A percentile compares a stretch with the other conserved stretches of the same genome.
phyloP scores from a whole-genome alignment of 257 asterid species.

The Asclepias syriaca region DNA sequence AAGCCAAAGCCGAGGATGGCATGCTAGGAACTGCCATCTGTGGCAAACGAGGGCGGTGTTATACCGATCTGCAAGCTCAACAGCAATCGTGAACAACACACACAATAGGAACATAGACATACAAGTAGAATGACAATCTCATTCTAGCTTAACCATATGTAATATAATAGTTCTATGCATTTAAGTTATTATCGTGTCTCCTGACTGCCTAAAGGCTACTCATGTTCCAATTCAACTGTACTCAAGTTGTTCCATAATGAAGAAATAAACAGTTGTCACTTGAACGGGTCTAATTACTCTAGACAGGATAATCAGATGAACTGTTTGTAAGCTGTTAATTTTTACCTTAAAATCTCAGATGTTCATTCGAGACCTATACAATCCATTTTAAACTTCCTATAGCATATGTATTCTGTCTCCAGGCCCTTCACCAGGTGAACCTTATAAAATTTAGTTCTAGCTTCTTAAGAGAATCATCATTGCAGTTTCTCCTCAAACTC shows the following conservation, averaged over 20 bases:
- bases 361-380: background rate
- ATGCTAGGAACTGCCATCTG: conserved; percentile 98
- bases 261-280: background rate
- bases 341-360: background rate
- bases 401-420: background rate
- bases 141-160: background rate
- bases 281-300: background rate
- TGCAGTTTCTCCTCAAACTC: background rate
- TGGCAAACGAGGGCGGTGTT: conserved; percentile 99
- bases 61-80: conserved; percentile 98
- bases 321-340: background rate
- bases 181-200: background rate
- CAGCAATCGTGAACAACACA: conserved; percentile 46
- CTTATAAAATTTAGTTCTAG: background rate
- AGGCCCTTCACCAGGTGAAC: background rate
- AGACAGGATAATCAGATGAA: background rate
- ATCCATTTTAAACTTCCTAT: background rate
- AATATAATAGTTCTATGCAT: background rate
- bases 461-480: background rate
- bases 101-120: conserved; percentile 9
- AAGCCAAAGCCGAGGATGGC: conserved; percentile 93
- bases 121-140: conserved; percentile 14
- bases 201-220: background rate
- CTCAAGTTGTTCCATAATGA: background rate
- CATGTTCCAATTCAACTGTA: no score